Evolutionary conservation across 192 early-diverging fungal genomes (phyloP), one percentile per base, ranked within the genome.

Genomic region (Backusella psychrophila): DNA sequence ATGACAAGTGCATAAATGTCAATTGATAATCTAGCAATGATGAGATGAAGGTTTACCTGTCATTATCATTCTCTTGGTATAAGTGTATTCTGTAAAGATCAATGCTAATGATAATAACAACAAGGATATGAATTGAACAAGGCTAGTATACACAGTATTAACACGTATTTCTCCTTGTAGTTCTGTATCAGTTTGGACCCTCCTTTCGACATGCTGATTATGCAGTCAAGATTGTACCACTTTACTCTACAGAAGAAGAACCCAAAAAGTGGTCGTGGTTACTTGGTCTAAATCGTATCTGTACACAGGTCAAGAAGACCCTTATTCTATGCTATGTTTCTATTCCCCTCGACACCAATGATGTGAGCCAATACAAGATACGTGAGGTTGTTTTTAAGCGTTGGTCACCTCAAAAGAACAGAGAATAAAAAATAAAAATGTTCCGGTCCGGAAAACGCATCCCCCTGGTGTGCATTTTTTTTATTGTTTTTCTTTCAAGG

Each of bases 301-400:
- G 87, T 69, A 77, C 85, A 15, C 86, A 89, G 41, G 90, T 85
- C 11, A 86, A 87, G 75, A 91, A 91, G 80, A 88, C 88, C 78
- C 49, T 80, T 11, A 38, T 80, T 7, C 67, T 80, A 14, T 80
- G 79, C 17, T 73, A 80, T 35, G 75, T 80, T 7, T 19, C 42
- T 41, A n/a, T 77, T 12, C 67, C 74, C 14, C 26, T 35, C 17
- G 69, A 69, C 34, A 23, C 42, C 26, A 7, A 38, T 31, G 23
- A n/a, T n/a, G 14, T 80, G 15, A 38, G 26, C 1, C 35, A 72
- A 3, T 80, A 68, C 56, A 59, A 19, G 6, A 53, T 80, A 59
- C 52, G 42, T 1, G 53, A 80, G 49, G 75, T 80, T 11, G 39
- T 80, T 15, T 67, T 76, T 23, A 69, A 73, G 67, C 79, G 79